These are phyloP conservation scores for Trichothecium sympodiale DNA, from an alignment of 2,329 filamentous ascomycete genomes.

Conservation along the genomic window DNA sequence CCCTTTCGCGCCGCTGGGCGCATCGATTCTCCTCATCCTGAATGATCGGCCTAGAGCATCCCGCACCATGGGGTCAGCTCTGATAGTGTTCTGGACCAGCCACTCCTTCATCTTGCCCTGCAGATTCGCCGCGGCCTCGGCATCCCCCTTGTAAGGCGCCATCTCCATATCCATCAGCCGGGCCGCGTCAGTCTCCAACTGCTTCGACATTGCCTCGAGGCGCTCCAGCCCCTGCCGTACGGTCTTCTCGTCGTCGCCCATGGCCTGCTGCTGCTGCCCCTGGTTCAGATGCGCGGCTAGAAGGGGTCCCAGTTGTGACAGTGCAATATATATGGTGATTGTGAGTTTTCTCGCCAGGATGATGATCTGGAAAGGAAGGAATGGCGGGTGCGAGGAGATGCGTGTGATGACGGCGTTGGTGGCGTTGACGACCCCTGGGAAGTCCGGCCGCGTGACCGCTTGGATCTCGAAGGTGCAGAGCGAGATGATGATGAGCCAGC, in stretches of 20 bases:
- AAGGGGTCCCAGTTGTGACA: constrained; percentile 68
- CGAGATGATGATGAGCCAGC: constrained; percentile 45
- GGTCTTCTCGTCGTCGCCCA: constrained; percentile 32
- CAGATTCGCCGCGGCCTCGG: constrained; percentile 44
- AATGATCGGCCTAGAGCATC: constrained; percentile 64
- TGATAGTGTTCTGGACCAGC: constrained; percentile 77
- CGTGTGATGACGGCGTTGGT: constrained; percentile 33
- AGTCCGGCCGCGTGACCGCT: constrained; percentile 40
- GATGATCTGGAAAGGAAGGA: constrained; percentile 79
- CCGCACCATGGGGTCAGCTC: constrained; percentile 68
- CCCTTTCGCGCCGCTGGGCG: constrained; percentile 48
- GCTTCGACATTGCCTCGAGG: constrained; percentile 47
- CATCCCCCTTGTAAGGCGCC: constrained; percentile 69
- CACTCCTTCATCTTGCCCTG: constrained; percentile 71
- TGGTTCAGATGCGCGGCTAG: constrained; percentile 31
- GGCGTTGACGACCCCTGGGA: constrained; percentile 32
- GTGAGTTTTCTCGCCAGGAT: constrained; percentile 63
- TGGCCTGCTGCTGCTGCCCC: constrained; percentile 12
- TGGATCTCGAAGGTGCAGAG: constrained; percentile 47
- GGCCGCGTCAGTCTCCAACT: constrained; percentile 57
- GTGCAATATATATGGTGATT: constrained; percentile 71
- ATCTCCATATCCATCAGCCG: constrained; percentile 68
- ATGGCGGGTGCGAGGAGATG: constrained; percentile 40
- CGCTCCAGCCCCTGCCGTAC: constrained; percentile 54
- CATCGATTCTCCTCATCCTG: constrained; percentile 49